Evolutionary conservation across 2,329 filamentous ascomycete species (phyloP), one percentile per base, ranked within the genome.

Genomic region (Trichoderma hamatum): DNA sequence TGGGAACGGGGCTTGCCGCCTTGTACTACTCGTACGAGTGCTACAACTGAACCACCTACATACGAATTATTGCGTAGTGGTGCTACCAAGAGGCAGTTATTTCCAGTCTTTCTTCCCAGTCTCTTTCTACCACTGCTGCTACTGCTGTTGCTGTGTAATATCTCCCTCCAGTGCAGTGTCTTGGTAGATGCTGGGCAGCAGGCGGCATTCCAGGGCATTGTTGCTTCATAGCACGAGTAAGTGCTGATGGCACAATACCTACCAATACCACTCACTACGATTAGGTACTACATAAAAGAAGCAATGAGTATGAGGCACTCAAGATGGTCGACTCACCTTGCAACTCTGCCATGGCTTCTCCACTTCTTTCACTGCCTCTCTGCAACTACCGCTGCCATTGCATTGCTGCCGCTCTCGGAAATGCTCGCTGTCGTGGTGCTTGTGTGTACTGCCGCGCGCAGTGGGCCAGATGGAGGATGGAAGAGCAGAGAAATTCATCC

Each of bases 291-390:
- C n/a, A n/a, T n/a, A n/a, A n/a, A n/a, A n/a, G n/a, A 21, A n/a
- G 16, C 16, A 21, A 46, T 11, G n/a, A n/a, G n/a, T 52, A 9
- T 52, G 16, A 43, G 19, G 32, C 16, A 10, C 14, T 28, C 54
- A 32, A 16, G 16, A 43, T 43, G 39, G 39, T 3, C 39, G 9
- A 19, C 39, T n/a, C n/a, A 19, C 16, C 39, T 43, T n/a, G 62
- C 52, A 65, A 32, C 63, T 49, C 39, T 34, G 28, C 26, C 26
- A 46, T 32, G n/a, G 51, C 49, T 11, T 19, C 52, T 49, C 63
- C 52, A 49, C 63, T 24, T 36, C 16, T 54, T 14, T 68, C 66
- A 62, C 58, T 62, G 66, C 46, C 66, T 66, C 65, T 68, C 66
- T 62, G 49, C 63, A 26, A 55, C 26, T 32, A 28, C 58, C 28